phyloP scores from a whole-genome alignment of 768 basidiomycete genomes.

The Tephrocybe sp. region DNA sequence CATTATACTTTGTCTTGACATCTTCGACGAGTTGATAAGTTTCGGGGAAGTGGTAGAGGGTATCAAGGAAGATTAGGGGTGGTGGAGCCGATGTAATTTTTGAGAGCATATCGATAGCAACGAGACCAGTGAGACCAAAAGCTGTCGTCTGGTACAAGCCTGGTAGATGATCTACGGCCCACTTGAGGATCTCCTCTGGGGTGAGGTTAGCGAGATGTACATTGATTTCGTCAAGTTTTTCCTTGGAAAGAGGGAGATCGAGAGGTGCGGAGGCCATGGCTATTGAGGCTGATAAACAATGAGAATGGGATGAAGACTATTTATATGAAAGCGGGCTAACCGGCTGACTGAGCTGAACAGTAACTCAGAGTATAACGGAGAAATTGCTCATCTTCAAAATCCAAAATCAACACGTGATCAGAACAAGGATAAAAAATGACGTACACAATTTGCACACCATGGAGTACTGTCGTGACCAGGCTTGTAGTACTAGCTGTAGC shows the following conservation, averaged over 20 bases:
- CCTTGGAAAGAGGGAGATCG: slow-evolving; percentile 54
- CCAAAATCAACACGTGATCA: slow-evolving; percentile 13
- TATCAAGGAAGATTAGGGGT: slow-evolving; percentile 95
- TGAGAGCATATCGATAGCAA: slow-evolving; percentile 92
- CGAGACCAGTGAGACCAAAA: slow-evolving; percentile 93
- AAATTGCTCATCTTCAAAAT: neutral
- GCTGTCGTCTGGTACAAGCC: slow-evolving; percentile 92
- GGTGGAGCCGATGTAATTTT: slow-evolving; percentile 68
- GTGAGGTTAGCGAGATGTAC: slow-evolving; percentile 65
- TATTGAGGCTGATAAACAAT: neutral
- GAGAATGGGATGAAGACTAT: slow-evolving; percentile 8
- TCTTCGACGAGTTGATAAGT: slow-evolving; percentile 87
- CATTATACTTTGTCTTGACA: slow-evolving; percentile 75
- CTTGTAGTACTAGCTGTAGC: too few relatives aligned
- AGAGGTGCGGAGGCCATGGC: slow-evolving; percentile 39
- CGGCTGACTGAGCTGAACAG: slow-evolving; percentile 5
- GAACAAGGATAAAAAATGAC: too few relatives aligned
- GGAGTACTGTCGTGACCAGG: too few relatives aligned
- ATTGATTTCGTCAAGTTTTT: slow-evolving; percentile 71
- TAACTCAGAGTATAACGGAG: neutral
- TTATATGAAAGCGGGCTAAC: slow-evolving; percentile 9
- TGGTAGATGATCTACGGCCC: slow-evolving; percentile 82
- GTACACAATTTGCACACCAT: too few relatives aligned
- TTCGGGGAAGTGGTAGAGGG: slow-evolving; percentile 93
- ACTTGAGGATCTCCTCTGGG: slow-evolving; percentile 83